Evolutionary conservation across 75 land plant genomes (phyloP).

Genomic region (Ceratopteris richardii): DNA sequence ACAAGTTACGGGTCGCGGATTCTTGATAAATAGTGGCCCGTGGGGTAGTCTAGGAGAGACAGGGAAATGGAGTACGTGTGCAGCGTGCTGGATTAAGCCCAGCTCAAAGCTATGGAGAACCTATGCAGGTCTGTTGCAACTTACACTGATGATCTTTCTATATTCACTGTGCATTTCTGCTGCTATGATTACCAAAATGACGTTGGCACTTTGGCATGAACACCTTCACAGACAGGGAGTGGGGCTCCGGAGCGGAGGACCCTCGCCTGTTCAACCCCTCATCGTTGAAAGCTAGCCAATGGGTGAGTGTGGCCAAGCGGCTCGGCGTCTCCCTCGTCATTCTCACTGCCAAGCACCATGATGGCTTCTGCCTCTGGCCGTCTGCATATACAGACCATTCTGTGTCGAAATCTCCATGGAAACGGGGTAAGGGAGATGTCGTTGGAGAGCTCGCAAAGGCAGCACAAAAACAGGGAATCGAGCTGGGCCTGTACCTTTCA

Average conservation of each 20-base stretch:
- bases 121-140: too few species aligned
- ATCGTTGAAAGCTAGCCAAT: constrained; percentile 57
- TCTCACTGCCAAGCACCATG: constrained; percentile 89
- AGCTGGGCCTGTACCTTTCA: constrained; percentile 72
- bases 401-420: constrained; percentile 56
- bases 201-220: constrained; percentile 97
- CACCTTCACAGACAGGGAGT: constrained; percentile 91
- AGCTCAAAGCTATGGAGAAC: too few species aligned
- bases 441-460: constrained; percentile 64
- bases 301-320: constrained; percentile 58
- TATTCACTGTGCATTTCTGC: too few species aligned
- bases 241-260: constrained; percentile 69
- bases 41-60: too few species aligned
- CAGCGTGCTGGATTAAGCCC: too few species aligned
- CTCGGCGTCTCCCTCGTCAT: constrained; percentile 67
- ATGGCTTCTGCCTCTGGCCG: constrained; percentile 94
- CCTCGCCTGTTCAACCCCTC: constrained; percentile 65
- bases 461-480: constrained; percentile 53
- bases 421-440: constrained; percentile 64
- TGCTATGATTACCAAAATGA: too few species aligned
- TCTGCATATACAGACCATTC: constrained; percentile 69
- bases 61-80: too few species aligned
- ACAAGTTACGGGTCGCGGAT: too few species aligned
- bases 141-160: too few species aligned
- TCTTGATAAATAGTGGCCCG: too few species aligned